These are phyloP conservation scores for Lipomyces yamadae DNA, from an alignment of 805 yeast species.

Conservation along the genomic window DNA sequence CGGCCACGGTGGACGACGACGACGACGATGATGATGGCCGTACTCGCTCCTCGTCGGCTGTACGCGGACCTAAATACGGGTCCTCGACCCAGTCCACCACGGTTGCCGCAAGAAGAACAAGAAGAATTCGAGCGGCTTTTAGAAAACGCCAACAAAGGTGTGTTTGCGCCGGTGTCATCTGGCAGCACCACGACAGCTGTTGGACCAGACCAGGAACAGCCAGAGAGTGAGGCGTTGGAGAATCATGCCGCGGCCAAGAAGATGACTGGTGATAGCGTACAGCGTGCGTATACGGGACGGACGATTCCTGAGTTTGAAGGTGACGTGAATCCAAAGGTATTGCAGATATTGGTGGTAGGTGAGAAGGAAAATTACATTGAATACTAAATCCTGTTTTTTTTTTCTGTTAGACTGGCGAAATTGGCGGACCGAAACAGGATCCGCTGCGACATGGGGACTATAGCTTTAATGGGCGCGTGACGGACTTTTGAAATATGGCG, in stretches of 20 bases:
- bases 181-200: not conserved
- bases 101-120: conserved; percentile 77
- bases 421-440: conserved; percentile 97
- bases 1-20: not conserved
- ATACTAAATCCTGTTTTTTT: not conserved
- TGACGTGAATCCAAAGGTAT: conserved; percentile 73
- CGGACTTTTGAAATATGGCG: conserved; percentile 67
- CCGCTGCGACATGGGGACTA: conserved; percentile 91
- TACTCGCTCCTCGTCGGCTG: not conserved
- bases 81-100: conserved; percentile 63
- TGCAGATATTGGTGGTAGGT: not conserved
- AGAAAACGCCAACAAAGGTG: conserved; percentile 69
- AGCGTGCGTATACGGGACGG: conserved; percentile 59
- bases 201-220: not conserved
- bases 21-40: not conserved
- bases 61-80: conserved; percentile 23
- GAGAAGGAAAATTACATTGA: not conserved
- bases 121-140: conserved; percentile 90
- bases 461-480: conserved; percentile 94
- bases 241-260: no score
- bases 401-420: conserved; percentile 71
- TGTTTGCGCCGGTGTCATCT: conserved; percentile 40
- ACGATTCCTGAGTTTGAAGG: conserved; percentile 96
- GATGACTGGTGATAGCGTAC: conserved; percentile 49
- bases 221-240: conserved; percentile 28